These are phyloP conservation scores for Blastocystis sp. DNA, from an alignment of 352 stramenopile genomes.

Conservation along the genomic window DNA sequence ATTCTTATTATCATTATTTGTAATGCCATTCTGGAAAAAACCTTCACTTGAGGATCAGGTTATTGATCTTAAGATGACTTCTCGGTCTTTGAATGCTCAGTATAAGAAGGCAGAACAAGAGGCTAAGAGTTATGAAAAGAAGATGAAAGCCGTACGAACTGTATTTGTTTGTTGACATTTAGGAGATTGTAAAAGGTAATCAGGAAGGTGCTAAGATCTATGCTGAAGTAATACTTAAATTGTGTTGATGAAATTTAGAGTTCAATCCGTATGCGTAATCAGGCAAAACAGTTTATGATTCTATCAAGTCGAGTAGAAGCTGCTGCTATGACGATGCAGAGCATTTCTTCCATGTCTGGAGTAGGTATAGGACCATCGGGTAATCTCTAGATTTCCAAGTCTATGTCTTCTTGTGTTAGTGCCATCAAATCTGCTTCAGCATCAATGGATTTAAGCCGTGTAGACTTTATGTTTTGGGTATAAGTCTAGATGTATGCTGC, in stretches of 20 bases:
- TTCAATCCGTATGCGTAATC: conserved; percentile 10
- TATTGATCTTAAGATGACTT: conserved; percentile 46
- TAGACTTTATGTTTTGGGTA: not conserved
- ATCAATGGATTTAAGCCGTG: conserved; percentile 4
- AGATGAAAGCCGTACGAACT: not conserved
- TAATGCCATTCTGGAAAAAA: conserved; percentile 55
- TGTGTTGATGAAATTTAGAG: not conserved
- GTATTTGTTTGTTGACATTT: not conserved
- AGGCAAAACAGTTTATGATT: conserved; percentile 56
- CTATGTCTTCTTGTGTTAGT: not conserved
- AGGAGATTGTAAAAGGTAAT: conserved; percentile 55
- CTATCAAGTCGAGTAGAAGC: conserved; percentile 16
- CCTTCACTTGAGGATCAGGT: conserved; percentile 56
- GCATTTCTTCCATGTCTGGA: conserved; percentile 1
- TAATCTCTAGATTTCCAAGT: not conserved
- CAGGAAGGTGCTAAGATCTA: conserved; percentile 47
- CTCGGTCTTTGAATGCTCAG: conserved; percentile 19
- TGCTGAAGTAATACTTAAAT: not conserved
- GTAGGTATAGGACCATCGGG: not conserved
- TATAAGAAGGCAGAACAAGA: conserved; percentile 34
- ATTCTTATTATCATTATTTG: not conserved
- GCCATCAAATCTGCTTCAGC: conserved; percentile 16
- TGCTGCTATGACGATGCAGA: conserved; percentile 35
- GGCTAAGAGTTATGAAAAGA: conserved; percentile 29
- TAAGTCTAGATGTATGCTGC: conserved; percentile 57